Conservation (phyloP, 495 filamentous ascomycete genomes). For the Pyrenopolyporus hunteri region DNA sequence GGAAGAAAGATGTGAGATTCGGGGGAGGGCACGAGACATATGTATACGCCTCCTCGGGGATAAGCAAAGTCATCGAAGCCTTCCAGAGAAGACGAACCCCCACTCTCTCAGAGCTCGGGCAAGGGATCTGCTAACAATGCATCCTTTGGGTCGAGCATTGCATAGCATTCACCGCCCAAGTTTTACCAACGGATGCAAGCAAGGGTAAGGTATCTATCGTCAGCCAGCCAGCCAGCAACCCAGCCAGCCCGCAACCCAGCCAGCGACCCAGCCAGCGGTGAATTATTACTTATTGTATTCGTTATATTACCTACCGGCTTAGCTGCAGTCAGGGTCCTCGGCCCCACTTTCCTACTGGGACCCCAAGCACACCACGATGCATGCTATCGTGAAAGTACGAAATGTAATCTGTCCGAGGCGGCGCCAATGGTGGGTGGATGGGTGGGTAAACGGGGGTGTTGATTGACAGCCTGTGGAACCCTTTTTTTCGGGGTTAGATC, state of each 20-base stretch:
- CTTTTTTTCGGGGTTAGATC: conserved; percentile 21
- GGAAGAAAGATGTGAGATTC: neutral
- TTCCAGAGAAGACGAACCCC: neutral
- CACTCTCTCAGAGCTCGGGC: neutral
- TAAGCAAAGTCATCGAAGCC: neutral
- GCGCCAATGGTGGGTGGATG: neutral
- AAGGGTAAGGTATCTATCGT: conserved; percentile 31
- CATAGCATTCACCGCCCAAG: conserved; percentile 28
- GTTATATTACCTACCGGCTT: conserved; percentile 11
- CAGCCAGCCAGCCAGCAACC: too few relatives aligned
- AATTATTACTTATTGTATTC: neutral
- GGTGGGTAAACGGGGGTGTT: neutral
- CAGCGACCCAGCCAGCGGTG: too few relatives aligned
- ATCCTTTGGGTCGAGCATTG: conserved; percentile 4
- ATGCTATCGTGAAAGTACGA: conserved; percentile 20
- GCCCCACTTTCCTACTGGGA: conserved; percentile 34
- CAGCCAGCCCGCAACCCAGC: too few relatives aligned
- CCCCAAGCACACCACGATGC: conserved; percentile 24
- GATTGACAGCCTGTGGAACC: conserved; percentile 10
- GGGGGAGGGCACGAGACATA: conserved; percentile 23
- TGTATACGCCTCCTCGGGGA: conserved; percentile 15
- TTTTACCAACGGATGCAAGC: conserved; percentile 23
- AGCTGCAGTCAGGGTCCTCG: conserved; percentile 37
- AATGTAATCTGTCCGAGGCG: conserved; percentile 10
- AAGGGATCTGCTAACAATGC: conserved; percentile 20